Percentiles rank a stretch among this genome's conserved stretches.
phyloP scores from a whole-genome alignment of 345 rosid genomes.

The Litchi chinensis region DNA sequence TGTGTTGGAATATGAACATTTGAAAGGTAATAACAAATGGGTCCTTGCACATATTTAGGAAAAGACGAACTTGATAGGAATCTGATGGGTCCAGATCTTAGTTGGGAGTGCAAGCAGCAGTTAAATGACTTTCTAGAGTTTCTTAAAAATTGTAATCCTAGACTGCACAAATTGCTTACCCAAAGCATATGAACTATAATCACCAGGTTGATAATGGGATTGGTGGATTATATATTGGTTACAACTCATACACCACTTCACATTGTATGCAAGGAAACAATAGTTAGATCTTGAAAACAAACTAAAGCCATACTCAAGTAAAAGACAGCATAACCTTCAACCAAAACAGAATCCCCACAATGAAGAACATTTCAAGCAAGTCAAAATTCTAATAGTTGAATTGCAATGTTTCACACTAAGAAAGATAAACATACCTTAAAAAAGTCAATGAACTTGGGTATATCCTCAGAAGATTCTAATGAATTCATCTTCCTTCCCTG shows the following conservation, averaged over 20 bases:
- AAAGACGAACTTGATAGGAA: neutral
- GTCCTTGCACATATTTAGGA: neutral
- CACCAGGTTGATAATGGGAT: too few species aligned
- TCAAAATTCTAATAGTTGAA: neutral
- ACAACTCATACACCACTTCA: too few species aligned
- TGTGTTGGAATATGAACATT: neutral
- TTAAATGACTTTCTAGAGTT: neutral
- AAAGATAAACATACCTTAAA: constrained; percentile 57
- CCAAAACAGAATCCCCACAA: neutral
- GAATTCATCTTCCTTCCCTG: constrained; percentile 87
- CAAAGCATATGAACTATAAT: neutral
- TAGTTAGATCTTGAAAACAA: neutral
- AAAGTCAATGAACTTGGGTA: constrained; percentile 65
- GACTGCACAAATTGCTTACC: neutral
- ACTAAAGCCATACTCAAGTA: neutral
- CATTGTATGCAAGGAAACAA: neutral
- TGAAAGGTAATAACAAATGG: neutral
- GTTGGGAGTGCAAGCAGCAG: neutral
- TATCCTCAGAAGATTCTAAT: constrained; percentile 75
- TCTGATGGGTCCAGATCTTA: neutral
- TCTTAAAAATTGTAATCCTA: neutral
- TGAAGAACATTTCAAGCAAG: neutral
- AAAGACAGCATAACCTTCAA: neutral
- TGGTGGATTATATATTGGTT: neutral
- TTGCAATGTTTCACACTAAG: neutral